Evolutionary conservation across 805 yeast genomes (phyloP).

Genomic region (Starmera caribaea): DNA sequence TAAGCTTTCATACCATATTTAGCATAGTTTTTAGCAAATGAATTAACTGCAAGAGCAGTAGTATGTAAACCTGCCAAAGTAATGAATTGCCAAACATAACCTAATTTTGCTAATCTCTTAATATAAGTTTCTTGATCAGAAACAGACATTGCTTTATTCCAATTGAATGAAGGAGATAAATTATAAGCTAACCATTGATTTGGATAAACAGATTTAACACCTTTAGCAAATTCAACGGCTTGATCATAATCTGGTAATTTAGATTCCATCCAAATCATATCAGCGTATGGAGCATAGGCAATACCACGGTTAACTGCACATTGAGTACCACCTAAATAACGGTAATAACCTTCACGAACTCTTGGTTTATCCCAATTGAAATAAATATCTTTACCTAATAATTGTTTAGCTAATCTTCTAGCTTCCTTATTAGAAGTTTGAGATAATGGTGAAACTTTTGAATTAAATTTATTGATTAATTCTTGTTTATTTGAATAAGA

Average conservation of each 20-base stretch:
- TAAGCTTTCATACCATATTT: slow-evolving; percentile 92
- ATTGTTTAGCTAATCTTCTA: slow-evolving; percentile 58
- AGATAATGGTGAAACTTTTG: slow-evolving; percentile 65
- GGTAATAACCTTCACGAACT: slow-evolving; percentile 94
- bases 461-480: slow-evolving; percentile 55
- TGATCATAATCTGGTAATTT: slow-evolving; percentile 89
- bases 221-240: slow-evolving; percentile 91
- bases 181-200: slow-evolving; percentile 95
- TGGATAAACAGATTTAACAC: slow-evolving; percentile 74
- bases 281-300: slow-evolving; percentile 91
- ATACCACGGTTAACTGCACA: slow-evolving; percentile 96
- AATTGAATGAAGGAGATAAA: slow-evolving; percentile 94
- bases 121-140: slow-evolving; percentile 88
- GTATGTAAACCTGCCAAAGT: slow-evolving; percentile 96
- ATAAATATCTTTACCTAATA: slow-evolving; percentile 74
- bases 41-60: slow-evolving; percentile 84
- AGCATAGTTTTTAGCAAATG: slow-evolving; percentile 70
- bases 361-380: slow-evolving; percentile 95
- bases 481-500: slow-evolving; percentile 48
- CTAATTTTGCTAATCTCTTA: slow-evolving; percentile 74
- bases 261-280: slow-evolving; percentile 97
- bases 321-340: slow-evolving; percentile 93
- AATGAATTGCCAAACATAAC: slow-evolving; percentile 96
- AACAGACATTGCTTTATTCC: slow-evolving; percentile 89
- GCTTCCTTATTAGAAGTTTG: slow-evolving; percentile 75